Evolutionary conservation across 2,329 filamentous ascomycete genomes (phyloP), one percentile per base, ranked within the genome.

Genomic region (Botrytis sinoallii): DNA sequence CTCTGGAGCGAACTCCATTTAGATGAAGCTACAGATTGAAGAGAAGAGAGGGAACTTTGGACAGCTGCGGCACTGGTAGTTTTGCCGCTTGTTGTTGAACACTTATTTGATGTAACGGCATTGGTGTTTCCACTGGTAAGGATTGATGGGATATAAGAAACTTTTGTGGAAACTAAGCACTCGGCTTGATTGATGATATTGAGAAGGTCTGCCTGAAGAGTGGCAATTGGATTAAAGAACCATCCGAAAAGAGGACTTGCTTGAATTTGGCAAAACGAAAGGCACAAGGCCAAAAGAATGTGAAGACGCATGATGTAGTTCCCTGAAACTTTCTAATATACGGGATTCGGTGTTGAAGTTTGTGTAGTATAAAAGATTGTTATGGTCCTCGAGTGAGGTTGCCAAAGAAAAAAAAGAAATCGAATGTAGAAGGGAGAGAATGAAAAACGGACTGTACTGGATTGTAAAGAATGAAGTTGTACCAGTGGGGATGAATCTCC

Each of bases 211-310:
- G 57, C 16, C 38, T 71, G 69, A 16, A 71, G 60, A 18, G 44
- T 6, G 40, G 67, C 38, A 60, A 70, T 44, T 25, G 67, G 67
- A 61, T 61, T 70, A 29, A 25, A 60, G 4, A n/a, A 57, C n/a
- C 32, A 61, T 44, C 38, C 38, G 22, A 61, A 61, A 57, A 18
- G n/a, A 25, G 66, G 66, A 2, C 6, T 40, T 44, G 67, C 67
- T 25, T 70, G 55, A 35, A 61, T 29, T 4, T 70, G 67, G 52
- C 12, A 35, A 44, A 61, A 5, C 38, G 55, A 44, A 25, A 70
- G 55, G 67, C 67, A 70, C 67, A 70, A 60, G 67, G 67, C 67
- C 55, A 70, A 70, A 70, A 70, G 67, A 35, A 61, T 32, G 29
- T 61, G 32, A 38, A 70, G 16, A n/a, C 55, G 67, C 67, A 70